These are phyloP conservation scores for Sequoiadendron giganteum DNA, from an alignment of 75 land plant genomes.

Conservation along the genomic window DNA sequence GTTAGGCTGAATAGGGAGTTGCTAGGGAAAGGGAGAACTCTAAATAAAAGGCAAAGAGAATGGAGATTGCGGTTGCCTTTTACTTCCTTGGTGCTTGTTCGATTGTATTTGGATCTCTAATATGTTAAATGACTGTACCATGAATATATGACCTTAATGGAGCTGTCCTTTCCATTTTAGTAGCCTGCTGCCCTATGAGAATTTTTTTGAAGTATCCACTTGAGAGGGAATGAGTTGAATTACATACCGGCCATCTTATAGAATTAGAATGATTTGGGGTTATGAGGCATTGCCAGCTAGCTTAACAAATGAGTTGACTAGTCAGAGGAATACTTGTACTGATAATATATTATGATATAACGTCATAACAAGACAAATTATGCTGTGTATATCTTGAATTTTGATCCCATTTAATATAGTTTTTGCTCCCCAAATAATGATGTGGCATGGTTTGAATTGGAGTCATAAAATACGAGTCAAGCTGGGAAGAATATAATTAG, in stretches of 20 bases:
- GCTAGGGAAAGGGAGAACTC: slow-evolving; percentile 84
- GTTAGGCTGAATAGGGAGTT: slow-evolving; percentile 75
- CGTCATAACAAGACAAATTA: background rate
- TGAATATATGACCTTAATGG: background rate
- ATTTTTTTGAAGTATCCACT: background rate
- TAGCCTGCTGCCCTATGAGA: background rate
- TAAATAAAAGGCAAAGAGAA: slow-evolving; percentile 82
- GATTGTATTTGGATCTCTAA: slow-evolving; percentile 61
- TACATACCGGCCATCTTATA: background rate
- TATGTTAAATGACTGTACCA: background rate
- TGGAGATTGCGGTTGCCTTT: slow-evolving; percentile 74
- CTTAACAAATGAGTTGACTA: background rate
- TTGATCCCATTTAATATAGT: background rate
- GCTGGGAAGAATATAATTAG: background rate
- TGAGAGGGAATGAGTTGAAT: background rate
- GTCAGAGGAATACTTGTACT: background rate
- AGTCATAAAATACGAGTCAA: background rate
- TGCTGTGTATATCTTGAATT: background rate
- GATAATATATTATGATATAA: background rate
- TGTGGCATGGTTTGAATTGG: background rate
- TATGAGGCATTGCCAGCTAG: background rate
- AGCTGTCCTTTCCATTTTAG: background rate
- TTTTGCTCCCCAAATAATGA: background rate
- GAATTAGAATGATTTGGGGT: background rate
- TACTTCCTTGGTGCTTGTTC: slow-evolving; percentile 60